These are phyloP conservation scores for Gossypium ekmanianum DNA, from an alignment of 345 rosid species.

Conservation along the genomic window DNA sequence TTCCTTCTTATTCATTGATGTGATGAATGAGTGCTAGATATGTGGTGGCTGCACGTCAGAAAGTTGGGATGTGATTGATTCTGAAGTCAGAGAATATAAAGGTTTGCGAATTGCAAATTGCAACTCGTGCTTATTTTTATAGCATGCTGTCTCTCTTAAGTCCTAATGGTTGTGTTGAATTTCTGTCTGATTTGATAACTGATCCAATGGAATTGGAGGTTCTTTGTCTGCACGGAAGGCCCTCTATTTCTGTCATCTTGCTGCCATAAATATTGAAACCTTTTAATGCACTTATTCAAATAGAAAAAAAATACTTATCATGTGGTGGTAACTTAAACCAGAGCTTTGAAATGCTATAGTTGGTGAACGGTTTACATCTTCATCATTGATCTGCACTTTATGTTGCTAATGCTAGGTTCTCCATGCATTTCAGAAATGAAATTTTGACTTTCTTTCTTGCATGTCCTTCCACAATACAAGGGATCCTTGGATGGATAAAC, in stretches of 20 bases:
- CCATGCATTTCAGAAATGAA: neutral
- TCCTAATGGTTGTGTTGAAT: neutral
- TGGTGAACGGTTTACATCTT: no score
- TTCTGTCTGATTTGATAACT: neutral
- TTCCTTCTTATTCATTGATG: neutral
- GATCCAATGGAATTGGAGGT: neutral
- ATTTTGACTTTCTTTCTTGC: no score
- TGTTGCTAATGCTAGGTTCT: neutral
- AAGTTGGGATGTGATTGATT: conserved; percentile 8
- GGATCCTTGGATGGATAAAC: neutral
- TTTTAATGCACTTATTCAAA: neutral
- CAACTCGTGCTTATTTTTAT: conserved; percentile 5
- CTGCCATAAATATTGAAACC: neutral
- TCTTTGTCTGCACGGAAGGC: neutral
- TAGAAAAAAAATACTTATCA: no score
- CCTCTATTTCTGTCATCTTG: neutral
- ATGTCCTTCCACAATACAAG: no score
- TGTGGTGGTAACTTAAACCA: no score
- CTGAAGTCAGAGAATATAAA: neutral
- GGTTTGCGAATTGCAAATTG: no score
- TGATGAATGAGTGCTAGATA: neutral
- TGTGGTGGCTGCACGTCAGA: neutral
- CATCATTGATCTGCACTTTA: no score
- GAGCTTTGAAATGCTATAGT: no score
- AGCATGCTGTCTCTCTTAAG: neutral